These are phyloP conservation scores for Myrica gale DNA, from an alignment of 306 rosid species.

Conservation along the genomic window DNA sequence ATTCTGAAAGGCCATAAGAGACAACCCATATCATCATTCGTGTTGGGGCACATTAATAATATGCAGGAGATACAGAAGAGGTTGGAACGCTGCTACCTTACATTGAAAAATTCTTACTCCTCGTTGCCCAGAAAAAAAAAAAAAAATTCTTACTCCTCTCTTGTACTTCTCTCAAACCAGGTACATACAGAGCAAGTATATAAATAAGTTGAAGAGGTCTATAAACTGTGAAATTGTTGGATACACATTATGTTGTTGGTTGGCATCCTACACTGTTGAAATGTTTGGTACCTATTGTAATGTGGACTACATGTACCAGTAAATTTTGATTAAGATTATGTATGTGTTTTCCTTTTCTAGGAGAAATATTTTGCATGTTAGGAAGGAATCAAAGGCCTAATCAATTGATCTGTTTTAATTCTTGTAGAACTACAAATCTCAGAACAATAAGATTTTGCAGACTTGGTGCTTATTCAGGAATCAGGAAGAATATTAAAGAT, in stretches of 20 bases:
- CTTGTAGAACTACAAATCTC: not conserved
- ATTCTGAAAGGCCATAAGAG: conserved; percentile 14
- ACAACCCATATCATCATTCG: not conserved
- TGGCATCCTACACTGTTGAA: not conserved
- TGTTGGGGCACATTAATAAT: conserved; percentile 11
- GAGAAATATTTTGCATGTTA: not conserved
- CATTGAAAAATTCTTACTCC: not conserved
- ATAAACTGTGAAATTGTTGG: not conserved
- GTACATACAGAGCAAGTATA: not conserved
- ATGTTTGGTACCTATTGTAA: not conserved
- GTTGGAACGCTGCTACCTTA: conserved; percentile 3
- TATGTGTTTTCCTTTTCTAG: not conserved
- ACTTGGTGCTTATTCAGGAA: not conserved
- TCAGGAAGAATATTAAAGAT: not conserved
- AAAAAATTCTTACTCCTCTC: not conserved
- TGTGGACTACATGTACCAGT: not conserved
- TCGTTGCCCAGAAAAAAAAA: too few relatives aligned
- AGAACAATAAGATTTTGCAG: not conserved
- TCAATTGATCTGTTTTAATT: not conserved
- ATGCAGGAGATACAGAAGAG: conserved; percentile 11
- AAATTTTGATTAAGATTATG: not conserved
- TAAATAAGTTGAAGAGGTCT: not conserved
- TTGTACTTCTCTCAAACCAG: not conserved
- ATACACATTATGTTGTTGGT: not conserved
- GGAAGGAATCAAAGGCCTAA: not conserved